A percentile compares a stretch with the other conserved stretches of the same genome.
Conservation (phyloP, 257 asterid species). For the Ehretia macrophylla region DNA sequence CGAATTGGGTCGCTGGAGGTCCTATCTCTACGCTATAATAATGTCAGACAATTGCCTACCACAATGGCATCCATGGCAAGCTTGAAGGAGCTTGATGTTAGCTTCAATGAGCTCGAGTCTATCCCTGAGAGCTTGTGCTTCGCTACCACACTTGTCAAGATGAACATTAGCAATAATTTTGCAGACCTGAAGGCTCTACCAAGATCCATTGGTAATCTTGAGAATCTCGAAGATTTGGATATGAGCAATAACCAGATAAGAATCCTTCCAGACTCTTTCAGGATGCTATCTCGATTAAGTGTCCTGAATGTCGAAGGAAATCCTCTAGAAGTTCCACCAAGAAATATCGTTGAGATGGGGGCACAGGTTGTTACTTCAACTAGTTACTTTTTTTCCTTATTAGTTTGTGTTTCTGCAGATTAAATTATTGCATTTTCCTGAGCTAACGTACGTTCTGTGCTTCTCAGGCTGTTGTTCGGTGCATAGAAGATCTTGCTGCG, state of each 20-base stretch:
- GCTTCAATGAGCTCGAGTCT: conserved; percentile 80
- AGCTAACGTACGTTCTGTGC: conserved; percentile 17
- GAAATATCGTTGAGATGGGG: conserved; percentile 48
- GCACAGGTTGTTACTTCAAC: conserved; percentile 52
- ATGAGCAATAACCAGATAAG: conserved; percentile 85
- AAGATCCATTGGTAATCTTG: conserved; percentile 83
- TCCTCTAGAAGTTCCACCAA: conserved; percentile 65
- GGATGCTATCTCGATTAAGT: conserved; percentile 59
- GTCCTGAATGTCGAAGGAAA: conserved; percentile 67
- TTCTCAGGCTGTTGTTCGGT: conserved; percentile 68
- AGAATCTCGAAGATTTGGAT: conserved; percentile 74
- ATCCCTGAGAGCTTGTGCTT: conserved; percentile 92
- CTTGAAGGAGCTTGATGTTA: conserved; percentile 68
- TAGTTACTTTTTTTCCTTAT: not conserved
- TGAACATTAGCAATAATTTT: conserved; percentile 85
- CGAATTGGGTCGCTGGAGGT: conserved; percentile 59
- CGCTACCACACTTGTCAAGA: conserved; percentile 66
- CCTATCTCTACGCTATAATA: conserved; percentile 68
- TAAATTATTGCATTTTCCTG: not conserved
- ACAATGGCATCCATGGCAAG: conserved; percentile 65
- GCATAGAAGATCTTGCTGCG: conserved; percentile 63
- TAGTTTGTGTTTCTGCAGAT: not conserved
- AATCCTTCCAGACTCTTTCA: conserved; percentile 74
- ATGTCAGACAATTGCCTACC: conserved; percentile 67
- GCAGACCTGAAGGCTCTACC: conserved; percentile 72